Conservation (phyloP, 352 stramenopile genomes). For the Globisporangium viniferum region DNA sequence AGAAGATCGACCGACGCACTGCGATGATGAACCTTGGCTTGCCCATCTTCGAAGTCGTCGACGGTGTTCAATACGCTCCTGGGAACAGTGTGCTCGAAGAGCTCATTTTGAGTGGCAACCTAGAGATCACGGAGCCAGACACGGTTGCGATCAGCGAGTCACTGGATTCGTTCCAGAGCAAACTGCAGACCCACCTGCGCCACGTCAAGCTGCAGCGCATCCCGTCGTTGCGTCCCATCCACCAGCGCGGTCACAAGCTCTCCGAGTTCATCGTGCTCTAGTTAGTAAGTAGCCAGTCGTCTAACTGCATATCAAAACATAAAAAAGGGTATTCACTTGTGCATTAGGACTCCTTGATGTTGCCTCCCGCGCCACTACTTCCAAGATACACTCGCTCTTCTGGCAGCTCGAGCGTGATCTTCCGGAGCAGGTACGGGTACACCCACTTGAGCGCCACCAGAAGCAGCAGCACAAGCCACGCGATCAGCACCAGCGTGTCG, state of each 20-base stretch:
- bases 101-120: constrained; percentile 65
- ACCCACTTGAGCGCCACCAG: constrained; percentile 29
- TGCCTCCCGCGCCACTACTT: background rate
- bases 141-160: constrained; percentile 33
- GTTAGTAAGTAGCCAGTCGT: background rate
- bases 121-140: constrained; percentile 30
- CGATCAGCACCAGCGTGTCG: constrained; percentile 51
- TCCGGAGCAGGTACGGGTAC: constrained; percentile 49
- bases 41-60: constrained; percentile 46
- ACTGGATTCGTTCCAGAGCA: constrained; percentile 35
- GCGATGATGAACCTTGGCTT: constrained; percentile 56
- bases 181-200: constrained; percentile 46
- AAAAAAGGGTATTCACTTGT: background rate
- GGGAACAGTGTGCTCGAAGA: constrained; percentile 62
- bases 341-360: constrained; percentile 28
- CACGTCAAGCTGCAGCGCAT: constrained; percentile 71
- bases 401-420: constrained; percentile 40
- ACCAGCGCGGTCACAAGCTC: constrained; percentile 17
- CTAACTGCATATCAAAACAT: background rate
- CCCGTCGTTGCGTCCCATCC: constrained; percentile 18
- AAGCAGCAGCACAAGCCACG: constrained; percentile 49
- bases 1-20: constrained; percentile 63
- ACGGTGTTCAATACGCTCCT: constrained; percentile 50
- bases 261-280: constrained; percentile 25
- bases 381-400: constrained; percentile 26